Evolutionary conservation across 768 basidiomycete genomes (phyloP).

Genomic region (Termitomyces sp.): DNA sequence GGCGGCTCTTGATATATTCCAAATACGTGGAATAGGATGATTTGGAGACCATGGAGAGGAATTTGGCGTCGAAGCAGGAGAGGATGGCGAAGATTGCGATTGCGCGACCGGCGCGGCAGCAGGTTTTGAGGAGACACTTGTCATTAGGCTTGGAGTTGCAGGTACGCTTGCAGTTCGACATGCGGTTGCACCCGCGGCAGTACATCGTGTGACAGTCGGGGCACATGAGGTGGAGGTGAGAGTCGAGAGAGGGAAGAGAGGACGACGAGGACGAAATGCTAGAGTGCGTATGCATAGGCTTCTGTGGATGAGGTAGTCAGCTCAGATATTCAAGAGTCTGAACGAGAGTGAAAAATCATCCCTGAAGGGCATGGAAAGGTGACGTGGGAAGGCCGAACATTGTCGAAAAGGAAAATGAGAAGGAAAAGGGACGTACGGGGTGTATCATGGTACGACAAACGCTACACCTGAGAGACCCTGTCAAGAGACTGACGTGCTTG

Average conservation of each 20-base stretch:
- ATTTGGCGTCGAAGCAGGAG: slow-evolving; percentile 7
- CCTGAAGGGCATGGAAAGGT: background rate
- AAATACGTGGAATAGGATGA: background rate
- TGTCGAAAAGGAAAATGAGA: background rate
- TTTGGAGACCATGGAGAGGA: background rate
- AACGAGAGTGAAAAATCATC: background rate
- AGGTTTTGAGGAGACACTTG: slow-evolving; percentile 3
- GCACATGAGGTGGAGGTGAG: slow-evolving; percentile 10
- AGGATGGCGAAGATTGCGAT: slow-evolving; percentile 13
- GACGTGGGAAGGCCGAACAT: background rate
- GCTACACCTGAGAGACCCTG: slow-evolving; percentile 4
- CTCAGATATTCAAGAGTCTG: background rate
- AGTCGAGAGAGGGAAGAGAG: background rate
- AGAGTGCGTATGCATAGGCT: background rate
- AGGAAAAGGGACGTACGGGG: slow-evolving; percentile 2
- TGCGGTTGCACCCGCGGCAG: slow-evolving; percentile 11
- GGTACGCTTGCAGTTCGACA: slow-evolving; percentile 1
- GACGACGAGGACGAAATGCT: background rate
- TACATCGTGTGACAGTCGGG: slow-evolving; percentile 3
- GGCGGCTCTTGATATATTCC: background rate
- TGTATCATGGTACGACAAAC: background rate
- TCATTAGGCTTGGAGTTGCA: background rate
- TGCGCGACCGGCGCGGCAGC: slow-evolving; percentile 12
- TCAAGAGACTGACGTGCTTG: slow-evolving; percentile 1
- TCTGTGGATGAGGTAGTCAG: background rate